Evolutionary conservation across 1,284 basidiomycete genomes (phyloP), one percentile per base, ranked within the genome.

Genomic region (Uromyces viciae-fabae): DNA sequence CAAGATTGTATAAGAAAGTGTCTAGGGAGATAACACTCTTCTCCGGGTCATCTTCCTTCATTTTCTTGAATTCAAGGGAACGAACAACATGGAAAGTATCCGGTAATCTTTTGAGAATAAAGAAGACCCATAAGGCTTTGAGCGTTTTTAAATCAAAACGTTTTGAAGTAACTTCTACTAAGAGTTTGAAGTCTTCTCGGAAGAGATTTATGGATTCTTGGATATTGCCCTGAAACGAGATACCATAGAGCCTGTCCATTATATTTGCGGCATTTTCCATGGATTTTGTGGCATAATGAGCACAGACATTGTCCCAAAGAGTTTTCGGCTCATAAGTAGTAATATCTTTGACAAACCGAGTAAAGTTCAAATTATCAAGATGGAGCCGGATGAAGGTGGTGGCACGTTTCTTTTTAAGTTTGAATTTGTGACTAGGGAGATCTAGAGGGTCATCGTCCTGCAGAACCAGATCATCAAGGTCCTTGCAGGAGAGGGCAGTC

Each of bases 331-430:
- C 36, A 7, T n/a, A 66, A 8, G 56, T 58, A 1, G 2, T 9
- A 25, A 19, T n/a, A 1, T 42, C 1, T 11, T 19, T 19, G 4
- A 66, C 62, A 40, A 66, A 66, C 1, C 62, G 4, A 22, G 25
- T 15, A 1, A 31, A n/a, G n/a, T 58, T 58, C 28, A 40, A 22
- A 0, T 36, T 19, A 22, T 66, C 28, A 7, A 31, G 25, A 8
- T 66, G 62, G 14, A 66, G 3, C 15, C 62, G 62, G 19, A 66
- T 66, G 62, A 66, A 66, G 62, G 28, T 66, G 19, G 62, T 66
- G 62, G 31, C 36, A 5, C 28, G 36, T 33, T 66, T 66, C 31
- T 33, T 31, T 25, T 66, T 66, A 3, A n/a, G 8, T 19, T 40
- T 66, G 19, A 40, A 66, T 4, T 66, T 25, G 1, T 19, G 3